A percentile compares a stretch with the other conserved stretches of the same genome.
These are phyloP conservation scores for Coleophoma cylindrospora DNA, from an alignment of 2,329 filamentous ascomycete genomes.

Conservation along the genomic window DNA sequence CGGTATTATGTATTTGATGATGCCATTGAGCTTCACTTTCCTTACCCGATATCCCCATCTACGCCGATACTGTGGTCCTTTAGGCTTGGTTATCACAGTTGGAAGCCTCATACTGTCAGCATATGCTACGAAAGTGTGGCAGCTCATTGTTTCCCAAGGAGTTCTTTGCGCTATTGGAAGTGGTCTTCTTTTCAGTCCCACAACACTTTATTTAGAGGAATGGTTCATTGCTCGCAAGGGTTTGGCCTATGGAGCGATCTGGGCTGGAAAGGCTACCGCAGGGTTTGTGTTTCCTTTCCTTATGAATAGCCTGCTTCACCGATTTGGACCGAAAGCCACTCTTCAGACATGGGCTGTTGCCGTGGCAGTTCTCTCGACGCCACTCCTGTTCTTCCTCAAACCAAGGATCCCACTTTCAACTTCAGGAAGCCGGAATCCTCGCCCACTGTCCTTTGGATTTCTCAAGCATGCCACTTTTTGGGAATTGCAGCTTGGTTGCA, in stretches of 20 bases:
- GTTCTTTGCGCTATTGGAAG: constrained; percentile 54
- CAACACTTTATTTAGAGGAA: constrained; percentile 52
- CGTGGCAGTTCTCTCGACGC: constrained; percentile 44
- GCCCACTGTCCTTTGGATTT: constrained; percentile 25
- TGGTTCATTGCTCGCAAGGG: constrained; percentile 56
- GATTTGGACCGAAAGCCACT: constrained; percentile 47
- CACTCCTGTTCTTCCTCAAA: constrained; percentile 52
- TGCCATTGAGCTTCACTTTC: constrained; percentile 42
- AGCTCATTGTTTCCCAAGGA: constrained; percentile 55
- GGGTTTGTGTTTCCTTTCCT: constrained; percentile 48
- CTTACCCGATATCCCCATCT: constrained; percentile 33
- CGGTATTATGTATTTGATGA: constrained; percentile 51
- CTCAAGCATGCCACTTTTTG: constrained; percentile 40
- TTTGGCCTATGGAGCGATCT: constrained; percentile 59
- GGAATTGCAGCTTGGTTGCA: constrained; percentile 39
- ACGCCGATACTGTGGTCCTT: constrained; percentile 31
- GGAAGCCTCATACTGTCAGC: constrained; percentile 46
- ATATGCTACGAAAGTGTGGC: constrained; percentile 44
- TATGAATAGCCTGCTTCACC: constrained; percentile 43
- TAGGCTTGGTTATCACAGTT: constrained; percentile 32
- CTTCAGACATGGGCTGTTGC: constrained; percentile 47
- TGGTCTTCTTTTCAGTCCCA: constrained; percentile 48
- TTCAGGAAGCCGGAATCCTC: neutral
- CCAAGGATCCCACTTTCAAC: constrained; percentile 39
- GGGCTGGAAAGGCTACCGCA: constrained; percentile 44